A percentile compares a stretch with the other conserved stretches of the same genome.
Evolutionary conservation across 768 basidiomycete genomes (phyloP).

Genomic region (Collybiopsis luxurians): DNA sequence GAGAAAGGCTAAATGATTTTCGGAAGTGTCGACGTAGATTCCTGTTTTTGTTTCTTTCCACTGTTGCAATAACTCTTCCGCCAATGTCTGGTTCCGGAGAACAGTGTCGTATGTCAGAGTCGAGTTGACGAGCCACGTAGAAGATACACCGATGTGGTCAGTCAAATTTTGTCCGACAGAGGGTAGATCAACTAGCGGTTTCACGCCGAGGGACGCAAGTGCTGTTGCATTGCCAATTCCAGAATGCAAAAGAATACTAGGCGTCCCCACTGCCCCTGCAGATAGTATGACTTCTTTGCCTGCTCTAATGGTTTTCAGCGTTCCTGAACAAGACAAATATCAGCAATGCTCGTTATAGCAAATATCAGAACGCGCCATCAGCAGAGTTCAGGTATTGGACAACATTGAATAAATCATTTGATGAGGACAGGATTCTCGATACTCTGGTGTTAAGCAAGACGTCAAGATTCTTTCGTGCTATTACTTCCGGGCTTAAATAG

Average conservation of each 20-base stretch:
- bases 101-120: slow-evolving; percentile 25
- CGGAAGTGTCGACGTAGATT: slow-evolving; percentile 18
- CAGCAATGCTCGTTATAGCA: too few species aligned
- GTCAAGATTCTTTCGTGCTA: slow-evolving; percentile 24
- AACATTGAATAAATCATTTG: slow-evolving; percentile 15
- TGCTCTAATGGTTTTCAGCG: slow-evolving; percentile 17
- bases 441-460: slow-evolving; percentile 28
- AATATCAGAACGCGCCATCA: neutral
- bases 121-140: slow-evolving; percentile 24
- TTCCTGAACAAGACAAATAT: neutral
- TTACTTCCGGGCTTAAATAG: slow-evolving; percentile 23
- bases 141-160: slow-evolving; percentile 26
- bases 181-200: slow-evolving; percentile 23
- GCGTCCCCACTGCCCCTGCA: slow-evolving; percentile 33
- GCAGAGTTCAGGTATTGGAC: slow-evolving; percentile 17
- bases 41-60: slow-evolving; percentile 30
- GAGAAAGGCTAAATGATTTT: slow-evolving; percentile 23
- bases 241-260: slow-evolving; percentile 29
- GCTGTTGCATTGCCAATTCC: slow-evolving; percentile 28
- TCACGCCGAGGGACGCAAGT: slow-evolving; percentile 20
- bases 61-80: slow-evolving; percentile 18
- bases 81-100: slow-evolving; percentile 18
- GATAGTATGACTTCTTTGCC: slow-evolving; percentile 34
- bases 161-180: slow-evolving; percentile 29
- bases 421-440: slow-evolving; percentile 20